Evolutionary conservation across 768 basidiomycete genomes (phyloP).

Genomic region (Collybia sp.): DNA sequence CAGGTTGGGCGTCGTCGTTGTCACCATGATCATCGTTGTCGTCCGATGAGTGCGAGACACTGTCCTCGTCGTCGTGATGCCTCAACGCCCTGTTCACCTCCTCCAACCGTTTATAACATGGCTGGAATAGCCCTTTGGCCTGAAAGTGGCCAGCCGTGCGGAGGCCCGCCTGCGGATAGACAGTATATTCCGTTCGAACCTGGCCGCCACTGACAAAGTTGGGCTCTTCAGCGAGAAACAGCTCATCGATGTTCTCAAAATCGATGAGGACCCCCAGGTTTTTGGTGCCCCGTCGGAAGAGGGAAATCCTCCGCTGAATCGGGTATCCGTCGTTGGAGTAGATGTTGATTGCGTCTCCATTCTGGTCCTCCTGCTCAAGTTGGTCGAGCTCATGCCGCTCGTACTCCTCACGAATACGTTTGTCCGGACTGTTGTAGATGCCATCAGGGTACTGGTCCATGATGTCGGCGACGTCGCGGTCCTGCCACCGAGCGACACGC

Average conservation of each 20-base stretch:
- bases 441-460: neutral
- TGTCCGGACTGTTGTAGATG: neutral
- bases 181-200: neutral
- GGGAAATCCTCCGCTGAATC: neutral
- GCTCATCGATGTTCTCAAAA: neutral
- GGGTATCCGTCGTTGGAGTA: neutral
- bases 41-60: neutral
- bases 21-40: neutral
- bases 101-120: neutral
- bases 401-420: neutral
- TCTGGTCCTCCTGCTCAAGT: neutral
- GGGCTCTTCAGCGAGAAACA: too few species aligned
- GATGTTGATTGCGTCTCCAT: neutral
- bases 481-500: neutral
- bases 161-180: neutral
- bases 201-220: too few species aligned
- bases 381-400: neutral
- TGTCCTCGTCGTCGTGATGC: neutral
- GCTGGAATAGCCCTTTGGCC: neutral
- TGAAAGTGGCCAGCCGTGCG: conserved; percentile 3
- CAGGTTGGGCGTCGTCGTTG: too few species aligned
- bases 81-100: neutral
- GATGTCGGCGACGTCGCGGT: neutral
- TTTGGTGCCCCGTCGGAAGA: neutral
- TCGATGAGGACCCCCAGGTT: neutral